These are phyloP conservation scores for Russula sp. DNA, from an alignment of 768 basidiomycete genomes.

Conservation along the genomic window DNA sequence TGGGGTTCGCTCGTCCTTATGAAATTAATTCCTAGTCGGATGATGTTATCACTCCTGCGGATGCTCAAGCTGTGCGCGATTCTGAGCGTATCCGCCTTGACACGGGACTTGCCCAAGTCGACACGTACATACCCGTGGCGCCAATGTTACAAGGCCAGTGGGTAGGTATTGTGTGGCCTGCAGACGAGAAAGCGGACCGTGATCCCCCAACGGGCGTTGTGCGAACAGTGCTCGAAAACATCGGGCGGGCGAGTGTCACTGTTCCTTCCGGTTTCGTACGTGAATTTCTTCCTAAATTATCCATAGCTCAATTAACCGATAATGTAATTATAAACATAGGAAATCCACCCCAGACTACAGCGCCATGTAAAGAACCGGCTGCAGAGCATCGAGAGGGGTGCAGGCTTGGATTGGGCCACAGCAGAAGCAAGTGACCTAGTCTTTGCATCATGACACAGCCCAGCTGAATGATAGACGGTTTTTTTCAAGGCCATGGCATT, in stretches of 20 bases:
- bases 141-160: conserved; percentile 69
- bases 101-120: conserved; percentile 50
- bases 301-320: neutral
- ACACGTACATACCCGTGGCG: conserved; percentile 48
- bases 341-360: conserved; percentile 73
- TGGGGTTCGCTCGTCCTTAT: neutral
- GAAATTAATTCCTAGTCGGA: conserved; percentile 37
- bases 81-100: conserved; percentile 65
- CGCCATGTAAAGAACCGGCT: conserved; percentile 77
- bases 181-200: conserved; percentile 47
- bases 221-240: conserved; percentile 46
- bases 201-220: conserved; percentile 69
- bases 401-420: conserved; percentile 85
- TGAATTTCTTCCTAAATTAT: conserved; percentile 20
- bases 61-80: conserved; percentile 50
- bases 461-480: neutral
- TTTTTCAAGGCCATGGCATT: conserved; percentile 76
- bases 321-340: conserved; percentile 42
- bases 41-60: conserved; percentile 49
- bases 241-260: conserved; percentile 68
- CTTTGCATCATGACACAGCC: neutral
- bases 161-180: conserved; percentile 59
- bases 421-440: conserved; percentile 59
- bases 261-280: conserved; percentile 62
- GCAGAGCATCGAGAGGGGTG: conserved; percentile 61